phyloP scores from a whole-genome alignment of 129 eudicot species.

The Chrysanthemum seticuspe region DNA sequence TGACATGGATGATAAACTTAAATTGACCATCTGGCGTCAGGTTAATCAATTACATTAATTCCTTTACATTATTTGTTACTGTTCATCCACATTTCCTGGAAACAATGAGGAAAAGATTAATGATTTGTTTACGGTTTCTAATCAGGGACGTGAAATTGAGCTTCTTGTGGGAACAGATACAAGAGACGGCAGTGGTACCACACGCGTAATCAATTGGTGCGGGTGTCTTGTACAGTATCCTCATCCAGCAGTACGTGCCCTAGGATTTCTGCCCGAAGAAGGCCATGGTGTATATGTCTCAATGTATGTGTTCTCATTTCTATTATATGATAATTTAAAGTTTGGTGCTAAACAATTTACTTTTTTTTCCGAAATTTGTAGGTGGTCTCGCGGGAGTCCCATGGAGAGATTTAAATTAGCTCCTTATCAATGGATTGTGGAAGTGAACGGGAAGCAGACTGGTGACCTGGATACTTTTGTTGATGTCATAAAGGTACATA shows the following conservation, averaged over 20 bases:
- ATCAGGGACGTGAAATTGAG: conserved; percentile 75
- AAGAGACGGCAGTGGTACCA: conserved; percentile 86
- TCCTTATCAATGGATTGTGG: too few species aligned
- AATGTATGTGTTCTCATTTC: too few species aligned
- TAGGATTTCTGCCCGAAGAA: conserved; percentile 37
- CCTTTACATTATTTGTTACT: too few species aligned
- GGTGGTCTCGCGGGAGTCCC: too few species aligned
- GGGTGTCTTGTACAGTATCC: conserved; percentile 88
- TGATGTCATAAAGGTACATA: neutral
- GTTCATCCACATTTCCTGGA: too few species aligned
- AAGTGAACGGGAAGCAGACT: too few species aligned
- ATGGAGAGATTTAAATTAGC: too few species aligned
- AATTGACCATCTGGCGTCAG: conserved; percentile 85
- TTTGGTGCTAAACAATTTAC: too few species aligned
- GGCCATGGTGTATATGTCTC: too few species aligned
- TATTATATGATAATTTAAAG: too few species aligned
- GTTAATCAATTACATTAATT: conserved; percentile 22
- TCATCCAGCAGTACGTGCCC: conserved; percentile 85
- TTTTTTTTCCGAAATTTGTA: neutral
- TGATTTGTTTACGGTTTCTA: conserved; percentile 18
- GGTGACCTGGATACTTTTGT: too few species aligned
- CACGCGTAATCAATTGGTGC: conserved; percentile 84
- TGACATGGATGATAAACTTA: conserved; percentile 56
- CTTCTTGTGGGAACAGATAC: conserved; percentile 83
- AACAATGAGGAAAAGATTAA: neutral